Base-by-base conservation (phyloP, 345 rosid species). In the Citrus cavaleriei region DNA sequence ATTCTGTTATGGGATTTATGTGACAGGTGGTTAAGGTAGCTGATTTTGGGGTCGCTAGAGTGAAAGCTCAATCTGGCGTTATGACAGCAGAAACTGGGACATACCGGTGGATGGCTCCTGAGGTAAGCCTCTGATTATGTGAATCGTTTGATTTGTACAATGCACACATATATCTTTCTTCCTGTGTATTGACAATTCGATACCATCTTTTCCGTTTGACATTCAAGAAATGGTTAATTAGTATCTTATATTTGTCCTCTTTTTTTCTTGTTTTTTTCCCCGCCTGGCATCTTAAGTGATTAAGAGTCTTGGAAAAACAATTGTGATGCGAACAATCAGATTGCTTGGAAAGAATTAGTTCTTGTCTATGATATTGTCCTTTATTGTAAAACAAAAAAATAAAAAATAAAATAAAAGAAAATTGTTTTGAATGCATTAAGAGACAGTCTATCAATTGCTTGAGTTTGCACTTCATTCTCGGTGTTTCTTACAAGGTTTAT, bases 51-150 rank as follows among this genome's bases (percentile, higher is more conserved):
- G 97, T 95, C 81, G 98, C 99, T 37, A 89, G 97, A 84, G 99
- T 92, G 79, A 88, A 92, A 89, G 84, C 91, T 79, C 97, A 93
- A 76, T 81, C 98, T 72, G 99, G 97, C 77, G 97, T 96, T n/a
- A 96, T 96, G 99, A 96, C 99, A 21, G 97, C 99, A 62, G 99
- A 96, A 91, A 96, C 99, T 49, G 99, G 99, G 87, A 94, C 99
- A n/a, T 93, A 93, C 73, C 83, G 98, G 65, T 96, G 99, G 99
- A 96, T 94, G 99, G 97, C 99, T 86, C 99, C 99, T 27, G 98
- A 96, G 99, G 99, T 95, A 74, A 69, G 66, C 38, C 64, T 69
- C 61, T 49, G 51, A 22, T 70, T 9, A 6, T 37, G 28, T 28
- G 4, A 25, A 66, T 79, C 5, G 42, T 64, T 72, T 35, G 18